Percentiles rank a stretch among this genome's conserved stretches.
Evolutionary conservation across 1,284 basidiomycete genomes (phyloP).

Genomic region (Leccinum griseonigrum): DNA sequence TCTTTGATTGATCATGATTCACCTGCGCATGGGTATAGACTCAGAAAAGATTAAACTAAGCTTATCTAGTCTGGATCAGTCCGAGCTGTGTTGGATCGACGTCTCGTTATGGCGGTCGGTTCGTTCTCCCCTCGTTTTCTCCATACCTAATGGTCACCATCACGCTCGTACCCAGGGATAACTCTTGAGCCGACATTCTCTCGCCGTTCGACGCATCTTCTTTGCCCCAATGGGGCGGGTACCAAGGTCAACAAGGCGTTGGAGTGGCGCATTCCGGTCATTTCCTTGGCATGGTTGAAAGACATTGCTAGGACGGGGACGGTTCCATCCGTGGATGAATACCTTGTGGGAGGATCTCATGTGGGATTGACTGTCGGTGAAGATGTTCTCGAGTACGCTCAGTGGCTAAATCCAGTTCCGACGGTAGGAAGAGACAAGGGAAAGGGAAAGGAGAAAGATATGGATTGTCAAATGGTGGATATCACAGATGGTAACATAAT

Average conservation of each 20-base stretch:
- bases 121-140: slow-evolving; percentile 14
- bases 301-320: slow-evolving; percentile 47
- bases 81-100: slow-evolving; percentile 58
- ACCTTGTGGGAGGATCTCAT: slow-evolving; percentile 18
- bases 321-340: slow-evolving; percentile 34
- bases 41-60: slow-evolving; percentile 53
- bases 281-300: slow-evolving; percentile 62
- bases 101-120: slow-evolving; percentile 68
- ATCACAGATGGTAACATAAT: slow-evolving; percentile 34
- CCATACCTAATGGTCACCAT: background rate
- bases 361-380: background rate
- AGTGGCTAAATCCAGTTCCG: background rate
- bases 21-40: slow-evolving; percentile 33
- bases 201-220: slow-evolving; percentile 61
- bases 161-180: slow-evolving; percentile 42
- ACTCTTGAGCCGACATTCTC: slow-evolving; percentile 57
- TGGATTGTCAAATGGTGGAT: slow-evolving; percentile 32
- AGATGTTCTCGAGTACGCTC: background rate
- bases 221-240: slow-evolving; percentile 67
- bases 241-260: slow-evolving; percentile 70
- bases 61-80: slow-evolving; percentile 67
- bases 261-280: slow-evolving; percentile 66
- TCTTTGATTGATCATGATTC: slow-evolving; percentile 1
- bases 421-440: slow-evolving; percentile 13
- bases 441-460: slow-evolving; percentile 33